phyloP scores from a whole-genome alignment of 345 rosid species.

The Rhizophora apiculata region DNA sequence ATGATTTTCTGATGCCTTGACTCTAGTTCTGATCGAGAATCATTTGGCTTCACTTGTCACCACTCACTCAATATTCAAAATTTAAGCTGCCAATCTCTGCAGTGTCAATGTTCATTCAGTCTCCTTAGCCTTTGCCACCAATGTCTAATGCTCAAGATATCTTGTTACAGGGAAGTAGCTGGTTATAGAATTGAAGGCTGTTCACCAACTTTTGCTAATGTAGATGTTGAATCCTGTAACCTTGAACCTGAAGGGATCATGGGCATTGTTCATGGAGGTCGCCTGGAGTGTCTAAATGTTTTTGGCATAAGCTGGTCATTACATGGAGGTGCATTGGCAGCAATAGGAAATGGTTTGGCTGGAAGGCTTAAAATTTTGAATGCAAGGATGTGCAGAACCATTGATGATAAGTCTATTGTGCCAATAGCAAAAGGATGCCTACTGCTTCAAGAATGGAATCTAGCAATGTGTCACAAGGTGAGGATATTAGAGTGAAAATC shows the following conservation, averaged over 20 bases:
- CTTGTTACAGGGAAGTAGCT: conserved; percentile 42
- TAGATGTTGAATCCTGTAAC: conserved; percentile 57
- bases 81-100: conserved; percentile 42
- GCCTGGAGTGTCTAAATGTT: conserved; percentile 54
- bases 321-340: conserved; percentile 35
- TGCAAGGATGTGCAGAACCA: conserved; percentile 53
- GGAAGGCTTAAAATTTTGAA: conserved; percentile 51
- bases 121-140: conserved; percentile 36
- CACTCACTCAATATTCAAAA: conserved; percentile 65
- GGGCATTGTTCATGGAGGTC: conserved; percentile 62
- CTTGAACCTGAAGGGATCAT: conserved; percentile 50
- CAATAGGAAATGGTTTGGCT: conserved; percentile 51
- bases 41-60: conserved; percentile 73
- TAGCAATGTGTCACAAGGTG: conserved; percentile 61
- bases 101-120: conserved; percentile 49
- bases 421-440: conserved; percentile 75
- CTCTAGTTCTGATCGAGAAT: conserved; percentile 47
- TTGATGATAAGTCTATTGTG: conserved; percentile 54
- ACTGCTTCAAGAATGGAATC: conserved; percentile 63
- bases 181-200: conserved; percentile 61
- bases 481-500: conserved; percentile 59
- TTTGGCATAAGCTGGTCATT: conserved; percentile 28
- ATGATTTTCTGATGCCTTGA: conserved; percentile 51
- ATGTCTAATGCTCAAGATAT: conserved; percentile 48
- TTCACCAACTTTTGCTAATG: conserved; percentile 43